These are phyloP conservation scores for Talaromyces rugulosus DNA, from an alignment of 2,329 filamentous ascomycete species.

Conservation along the genomic window DNA sequence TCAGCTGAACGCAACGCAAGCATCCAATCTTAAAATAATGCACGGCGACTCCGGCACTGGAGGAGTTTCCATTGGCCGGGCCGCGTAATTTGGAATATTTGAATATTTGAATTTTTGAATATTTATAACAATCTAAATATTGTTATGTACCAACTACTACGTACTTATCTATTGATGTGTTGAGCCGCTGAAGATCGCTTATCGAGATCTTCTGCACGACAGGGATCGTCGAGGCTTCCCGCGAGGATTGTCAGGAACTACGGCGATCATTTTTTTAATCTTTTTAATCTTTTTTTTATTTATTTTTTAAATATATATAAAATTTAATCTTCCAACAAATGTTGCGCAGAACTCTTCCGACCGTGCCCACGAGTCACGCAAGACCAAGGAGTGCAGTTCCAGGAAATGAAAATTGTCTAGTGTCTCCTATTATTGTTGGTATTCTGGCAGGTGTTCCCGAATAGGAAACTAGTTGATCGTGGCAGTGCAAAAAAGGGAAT, in stretches of 20 bases:
- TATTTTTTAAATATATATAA: no score
- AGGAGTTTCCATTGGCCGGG: background rate
- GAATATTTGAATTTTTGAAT: no score
- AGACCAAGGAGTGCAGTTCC: background rate
- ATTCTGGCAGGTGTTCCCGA: background rate
- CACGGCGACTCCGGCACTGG: background rate
- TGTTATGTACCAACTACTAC: no score
- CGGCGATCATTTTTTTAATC: constrained; percentile 4
- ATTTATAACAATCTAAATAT: no score
- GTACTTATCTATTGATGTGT: background rate
- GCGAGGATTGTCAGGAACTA: constrained; percentile 13
- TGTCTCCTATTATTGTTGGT: background rate
- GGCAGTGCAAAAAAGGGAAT: background rate
- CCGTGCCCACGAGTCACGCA: background rate
- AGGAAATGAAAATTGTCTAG: background rate
- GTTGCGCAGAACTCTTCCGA: no score
- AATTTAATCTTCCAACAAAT: no score
- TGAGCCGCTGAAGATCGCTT: background rate
- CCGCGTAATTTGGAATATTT: background rate
- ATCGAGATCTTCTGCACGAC: constrained; percentile 12
- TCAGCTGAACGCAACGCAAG: background rate
- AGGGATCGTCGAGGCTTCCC: constrained; percentile 11
- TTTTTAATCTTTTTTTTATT: no score
- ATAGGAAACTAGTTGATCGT: background rate
- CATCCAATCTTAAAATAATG: background rate